phyloP scores from a whole-genome alignment of 2,329 filamentous ascomycete genomes.

The Beauveria asiatica region DNA sequence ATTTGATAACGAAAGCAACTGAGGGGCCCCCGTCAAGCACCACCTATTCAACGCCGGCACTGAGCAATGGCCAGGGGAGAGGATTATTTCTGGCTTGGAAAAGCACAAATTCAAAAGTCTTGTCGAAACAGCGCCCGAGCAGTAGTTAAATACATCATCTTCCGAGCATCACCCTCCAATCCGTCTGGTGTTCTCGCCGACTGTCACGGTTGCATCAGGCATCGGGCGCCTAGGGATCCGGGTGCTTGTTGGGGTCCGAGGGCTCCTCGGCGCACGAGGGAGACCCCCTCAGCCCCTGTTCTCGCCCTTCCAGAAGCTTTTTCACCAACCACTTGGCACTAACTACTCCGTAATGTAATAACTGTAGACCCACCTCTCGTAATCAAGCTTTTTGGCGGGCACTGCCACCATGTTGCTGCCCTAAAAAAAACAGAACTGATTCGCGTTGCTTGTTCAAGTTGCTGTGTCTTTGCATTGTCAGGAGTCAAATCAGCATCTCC shows the following conservation, averaged over 20 bases:
- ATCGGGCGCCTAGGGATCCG: slow-evolving; percentile 3
- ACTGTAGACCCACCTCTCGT: not conserved
- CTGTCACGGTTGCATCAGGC: not conserved
- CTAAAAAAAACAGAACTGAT: not conserved
- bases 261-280: not conserved
- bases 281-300: too few relatives aligned
- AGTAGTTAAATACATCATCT: not conserved
- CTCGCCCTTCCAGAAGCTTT: not conserved
- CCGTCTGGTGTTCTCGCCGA: not conserved
- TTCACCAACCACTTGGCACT: too few relatives aligned
- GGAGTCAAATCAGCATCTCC: not conserved
- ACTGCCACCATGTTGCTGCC: not conserved
- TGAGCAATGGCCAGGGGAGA: too few relatives aligned
- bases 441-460: not conserved
- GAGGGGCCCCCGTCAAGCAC: too few relatives aligned
- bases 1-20: too few relatives aligned
- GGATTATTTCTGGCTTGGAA: not conserved
- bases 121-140: too few relatives aligned
- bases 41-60: too few relatives aligned
- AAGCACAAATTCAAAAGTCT: not conserved
- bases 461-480: not conserved
- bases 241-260: not conserved
- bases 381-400: not conserved
- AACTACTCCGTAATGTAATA: too few relatives aligned
- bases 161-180: too few relatives aligned